A percentile compares a stretch with the other conserved stretches of the same genome.
These are phyloP conservation scores for Microdochium paspali DNA, from an alignment of 2,329 filamentous ascomycete genomes.

Conservation along the genomic window DNA sequence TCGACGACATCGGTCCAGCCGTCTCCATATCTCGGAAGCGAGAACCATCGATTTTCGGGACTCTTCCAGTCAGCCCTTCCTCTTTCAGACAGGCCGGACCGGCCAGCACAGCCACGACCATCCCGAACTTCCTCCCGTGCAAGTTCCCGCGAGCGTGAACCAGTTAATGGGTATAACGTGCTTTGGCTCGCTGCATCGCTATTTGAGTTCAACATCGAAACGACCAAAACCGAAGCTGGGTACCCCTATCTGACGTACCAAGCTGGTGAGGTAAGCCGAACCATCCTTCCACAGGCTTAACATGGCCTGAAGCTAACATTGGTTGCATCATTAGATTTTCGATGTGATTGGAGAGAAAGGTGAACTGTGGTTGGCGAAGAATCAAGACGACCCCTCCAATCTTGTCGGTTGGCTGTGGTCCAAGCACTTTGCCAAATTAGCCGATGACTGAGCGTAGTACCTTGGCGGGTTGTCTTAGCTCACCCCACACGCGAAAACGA, in stretches of 20 bases:
- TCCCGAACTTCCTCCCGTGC: slow-evolving; percentile 51
- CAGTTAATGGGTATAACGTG: slow-evolving; percentile 55
- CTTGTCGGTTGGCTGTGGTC: slow-evolving; percentile 98
- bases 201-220: slow-evolving; percentile 95
- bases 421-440: slow-evolving; percentile 79
- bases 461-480: too few relatives aligned
- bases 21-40: slow-evolving; percentile 33
- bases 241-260: slow-evolving; percentile 96
- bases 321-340: too few relatives aligned
- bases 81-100: slow-evolving; percentile 56
- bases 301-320: too few relatives aligned
- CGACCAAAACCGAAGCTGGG: slow-evolving; percentile 81
- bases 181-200: slow-evolving; percentile 88
- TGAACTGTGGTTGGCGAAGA: slow-evolving; percentile 94
- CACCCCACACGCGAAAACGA: too few relatives aligned
- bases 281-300: too few relatives aligned
- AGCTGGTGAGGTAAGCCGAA: slow-evolving; percentile 77
- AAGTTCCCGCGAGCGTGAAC: slow-evolving; percentile 49
- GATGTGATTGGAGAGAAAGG: slow-evolving; percentile 94
- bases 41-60: slow-evolving; percentile 55
- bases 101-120: slow-evolving; percentile 30
- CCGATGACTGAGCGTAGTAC: slow-evolving; percentile 28
- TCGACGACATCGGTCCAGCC: slow-evolving; percentile 43
- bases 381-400: slow-evolving; percentile 78
- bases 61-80: slow-evolving; percentile 85